A percentile compares a stretch with the other conserved stretches of the same genome.
Evolutionary conservation across 1,284 basidiomycete genomes (phyloP).

Genomic region (Puccinia coronata): DNA sequence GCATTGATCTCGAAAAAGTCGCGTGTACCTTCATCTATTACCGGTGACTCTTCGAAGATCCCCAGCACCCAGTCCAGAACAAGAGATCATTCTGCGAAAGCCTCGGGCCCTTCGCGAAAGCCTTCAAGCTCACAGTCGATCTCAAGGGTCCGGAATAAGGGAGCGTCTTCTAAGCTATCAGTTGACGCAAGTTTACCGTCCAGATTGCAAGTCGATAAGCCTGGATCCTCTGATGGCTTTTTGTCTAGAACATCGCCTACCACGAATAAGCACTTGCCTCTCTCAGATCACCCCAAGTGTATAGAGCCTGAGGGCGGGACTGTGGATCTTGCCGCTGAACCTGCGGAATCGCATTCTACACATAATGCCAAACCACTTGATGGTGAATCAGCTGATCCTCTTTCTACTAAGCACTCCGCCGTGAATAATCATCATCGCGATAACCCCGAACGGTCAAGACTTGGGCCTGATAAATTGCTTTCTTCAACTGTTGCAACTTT

Average conservation of each 20-base stretch:
- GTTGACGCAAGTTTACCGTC: background rate
- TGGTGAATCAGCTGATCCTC: background rate
- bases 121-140: constrained; percentile 1
- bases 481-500: background rate
- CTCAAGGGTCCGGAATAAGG: background rate
- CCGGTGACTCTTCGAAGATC: background rate
- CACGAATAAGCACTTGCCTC: background rate
- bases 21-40: background rate
- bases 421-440: background rate
- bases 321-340: too few relatives aligned
- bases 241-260: background rate
- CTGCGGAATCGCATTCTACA: background rate
- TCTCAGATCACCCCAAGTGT: background rate
- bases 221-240: background rate
- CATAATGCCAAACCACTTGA: background rate
- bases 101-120: constrained; percentile 1
- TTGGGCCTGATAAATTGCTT: background rate
- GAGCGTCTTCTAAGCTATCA: background rate
- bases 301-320: background rate
- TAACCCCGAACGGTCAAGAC: background rate
- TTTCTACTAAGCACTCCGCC: background rate
- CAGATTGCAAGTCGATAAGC: background rate
- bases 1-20: background rate
- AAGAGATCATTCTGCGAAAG: background rate
- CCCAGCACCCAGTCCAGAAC: background rate